Evolutionary conservation across 805 yeast species (phyloP).

Genomic region (Candida anglica): DNA sequence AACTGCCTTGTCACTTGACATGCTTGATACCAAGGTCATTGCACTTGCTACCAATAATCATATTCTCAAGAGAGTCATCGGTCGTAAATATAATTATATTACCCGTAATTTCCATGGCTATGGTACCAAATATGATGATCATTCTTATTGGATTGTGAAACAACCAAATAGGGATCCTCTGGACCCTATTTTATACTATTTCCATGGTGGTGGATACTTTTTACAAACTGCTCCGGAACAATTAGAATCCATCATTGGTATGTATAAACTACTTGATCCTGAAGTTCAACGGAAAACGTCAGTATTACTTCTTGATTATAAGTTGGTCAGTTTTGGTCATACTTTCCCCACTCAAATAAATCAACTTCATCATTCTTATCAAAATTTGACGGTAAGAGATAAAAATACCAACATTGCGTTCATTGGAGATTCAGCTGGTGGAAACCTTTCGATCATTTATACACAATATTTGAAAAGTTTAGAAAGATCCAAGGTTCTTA

Average conservation of each 20-base stretch:
- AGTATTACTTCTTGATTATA: slow-evolving; percentile 27
- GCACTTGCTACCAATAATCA: not conserved
- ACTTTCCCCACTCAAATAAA: slow-evolving; percentile 29
- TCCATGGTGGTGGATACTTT: slow-evolving; percentile 41
- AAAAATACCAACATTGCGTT: slow-evolving; percentile 28
- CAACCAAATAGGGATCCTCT: slow-evolving; percentile 18
- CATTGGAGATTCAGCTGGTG: slow-evolving; percentile 44
- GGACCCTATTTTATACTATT: slow-evolving; percentile 29
- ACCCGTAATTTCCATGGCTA: slow-evolving; percentile 19
- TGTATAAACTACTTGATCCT: slow-evolving; percentile 25
- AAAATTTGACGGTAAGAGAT: slow-evolving; percentile 12
- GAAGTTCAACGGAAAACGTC: slow-evolving; percentile 13
- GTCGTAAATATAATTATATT: slow-evolving; percentile 1
- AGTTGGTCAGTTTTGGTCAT: slow-evolving; percentile 24
- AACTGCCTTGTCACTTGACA: not conserved
- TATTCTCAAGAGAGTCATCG: slow-evolving; percentile 1
- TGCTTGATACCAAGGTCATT: slow-evolving; percentile 2
- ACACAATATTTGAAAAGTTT: slow-evolving; percentile 21
- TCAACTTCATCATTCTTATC: slow-evolving; percentile 25
- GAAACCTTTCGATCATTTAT: slow-evolving; percentile 28
- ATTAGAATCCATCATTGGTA: slow-evolving; percentile 22
- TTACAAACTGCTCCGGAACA: slow-evolving; percentile 28
- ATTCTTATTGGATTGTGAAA: slow-evolving; percentile 32
- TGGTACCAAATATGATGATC: slow-evolving; percentile 26
- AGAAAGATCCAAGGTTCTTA: slow-evolving; percentile 2